A percentile compares a stretch with the other conserved stretches of the same genome.
Conservation (phyloP, 2,329 filamentous ascomycete genomes). For the Fusarium compactum region DNA sequence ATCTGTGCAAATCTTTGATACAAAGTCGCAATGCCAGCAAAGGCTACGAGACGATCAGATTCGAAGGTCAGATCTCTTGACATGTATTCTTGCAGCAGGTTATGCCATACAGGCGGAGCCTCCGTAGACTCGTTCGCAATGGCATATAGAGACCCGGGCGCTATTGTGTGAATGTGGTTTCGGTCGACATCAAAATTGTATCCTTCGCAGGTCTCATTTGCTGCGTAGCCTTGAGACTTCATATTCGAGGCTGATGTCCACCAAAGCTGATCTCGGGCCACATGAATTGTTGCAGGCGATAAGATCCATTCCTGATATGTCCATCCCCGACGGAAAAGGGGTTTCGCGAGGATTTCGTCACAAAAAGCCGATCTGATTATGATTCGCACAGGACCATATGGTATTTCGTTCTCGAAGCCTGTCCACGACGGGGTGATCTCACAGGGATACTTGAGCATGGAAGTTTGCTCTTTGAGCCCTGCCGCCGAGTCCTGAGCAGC, state of each 20-base stretch:
- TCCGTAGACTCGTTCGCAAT: neutral
- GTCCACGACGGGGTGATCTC: constrained; percentile 28
- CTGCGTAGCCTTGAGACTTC: constrained; percentile 19
- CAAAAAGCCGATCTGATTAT: constrained; percentile 29
- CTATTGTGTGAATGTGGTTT: constrained; percentile 11
- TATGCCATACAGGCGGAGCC: constrained; percentile 15
- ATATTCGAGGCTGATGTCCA: constrained; percentile 32
- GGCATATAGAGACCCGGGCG: constrained; percentile 22
- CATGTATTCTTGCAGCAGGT: constrained; percentile 29
- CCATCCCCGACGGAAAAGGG: constrained; percentile 36
- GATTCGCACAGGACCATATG: constrained; percentile 17
- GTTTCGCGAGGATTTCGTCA: constrained; percentile 30
- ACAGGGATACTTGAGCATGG: constrained; percentile 30
- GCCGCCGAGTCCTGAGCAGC: constrained; percentile 27
- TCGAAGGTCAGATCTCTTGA: constrained; percentile 33
- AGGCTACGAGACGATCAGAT: constrained; percentile 33
- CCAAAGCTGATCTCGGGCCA: constrained; percentile 37
- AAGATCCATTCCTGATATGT: constrained; percentile 40
- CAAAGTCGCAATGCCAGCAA: constrained; percentile 30
- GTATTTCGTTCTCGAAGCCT: constrained; percentile 21
- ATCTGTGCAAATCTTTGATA: constrained; percentile 21
- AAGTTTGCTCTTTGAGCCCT: constrained; percentile 21
- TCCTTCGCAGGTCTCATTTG: constrained; percentile 36
- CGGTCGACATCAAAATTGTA: constrained; percentile 22
- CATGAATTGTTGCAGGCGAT: constrained; percentile 30